Conservation (phyloP, 352 stramenopile species). For the Globisporangium nunn region DNA sequence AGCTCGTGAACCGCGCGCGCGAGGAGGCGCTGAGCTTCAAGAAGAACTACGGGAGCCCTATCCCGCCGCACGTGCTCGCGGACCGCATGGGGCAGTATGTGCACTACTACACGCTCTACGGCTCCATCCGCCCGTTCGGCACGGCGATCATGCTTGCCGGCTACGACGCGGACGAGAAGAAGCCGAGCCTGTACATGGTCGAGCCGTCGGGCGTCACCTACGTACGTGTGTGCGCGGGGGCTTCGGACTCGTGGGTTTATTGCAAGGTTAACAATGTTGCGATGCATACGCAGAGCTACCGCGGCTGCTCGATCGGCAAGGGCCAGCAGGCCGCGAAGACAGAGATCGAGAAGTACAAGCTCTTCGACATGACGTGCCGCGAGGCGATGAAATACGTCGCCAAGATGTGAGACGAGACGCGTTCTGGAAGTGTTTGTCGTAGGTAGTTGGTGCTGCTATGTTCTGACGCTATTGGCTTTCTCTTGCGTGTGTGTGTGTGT, state of each 20-base stretch:
- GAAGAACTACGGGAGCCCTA: slow-evolving; percentile 94
- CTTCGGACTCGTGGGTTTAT: neutral
- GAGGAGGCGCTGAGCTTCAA: slow-evolving; percentile 94
- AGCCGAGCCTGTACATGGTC: slow-evolving; percentile 87
- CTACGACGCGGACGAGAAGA: slow-evolving; percentile 92
- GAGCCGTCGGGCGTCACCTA: slow-evolving; percentile 90
- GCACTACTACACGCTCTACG: slow-evolving; percentile 99
- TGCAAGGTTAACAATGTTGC: neutral
- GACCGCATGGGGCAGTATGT: slow-evolving; percentile 95
- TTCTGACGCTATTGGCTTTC: neutral
- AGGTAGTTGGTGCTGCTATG: neutral
- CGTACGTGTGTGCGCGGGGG: slow-evolving; percentile 26
- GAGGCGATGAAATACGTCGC: slow-evolving; percentile 98
- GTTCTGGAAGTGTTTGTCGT: neutral
- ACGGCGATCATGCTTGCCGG: slow-evolving; percentile 92
- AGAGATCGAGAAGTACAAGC: slow-evolving; percentile 98
- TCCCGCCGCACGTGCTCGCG: slow-evolving; percentile 91
- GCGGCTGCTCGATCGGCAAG: slow-evolving; percentile 95
- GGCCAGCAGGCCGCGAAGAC: slow-evolving; percentile 97
- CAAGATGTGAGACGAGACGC: slow-evolving; percentile 85
- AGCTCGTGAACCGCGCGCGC: slow-evolving; percentile 93
- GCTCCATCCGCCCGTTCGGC: slow-evolving; percentile 95
- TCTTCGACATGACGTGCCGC: slow-evolving; percentile 90
- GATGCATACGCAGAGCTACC: slow-evolving; percentile 86
- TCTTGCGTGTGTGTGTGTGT: neutral